Percentiles rank a stretch among this genome's conserved stretches.
Evolutionary conservation across 345 rosid genomes (phyloP).

Genomic region (Gossypium sturtianum): DNA sequence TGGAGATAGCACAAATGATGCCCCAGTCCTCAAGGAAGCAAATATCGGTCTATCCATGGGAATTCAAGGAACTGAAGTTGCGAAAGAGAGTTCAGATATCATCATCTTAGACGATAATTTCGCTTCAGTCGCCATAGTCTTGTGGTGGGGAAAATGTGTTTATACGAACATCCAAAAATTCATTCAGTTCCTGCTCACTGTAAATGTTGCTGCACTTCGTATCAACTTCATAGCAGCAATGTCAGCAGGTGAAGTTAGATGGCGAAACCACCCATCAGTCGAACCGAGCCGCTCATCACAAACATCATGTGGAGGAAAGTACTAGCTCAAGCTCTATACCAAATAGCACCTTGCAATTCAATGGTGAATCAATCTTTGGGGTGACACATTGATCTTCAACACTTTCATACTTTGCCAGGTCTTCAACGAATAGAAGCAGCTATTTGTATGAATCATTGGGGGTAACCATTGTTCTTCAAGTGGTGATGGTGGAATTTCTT

Average conservation of each 20-base stretch:
- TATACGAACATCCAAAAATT: constrained; percentile 73
- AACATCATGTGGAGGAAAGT: constrained; percentile 81
- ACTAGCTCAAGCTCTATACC: constrained; percentile 57
- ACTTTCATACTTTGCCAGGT: constrained; percentile 70
- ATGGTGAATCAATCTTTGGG: constrained; percentile 47
- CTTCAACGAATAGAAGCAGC: constrained; percentile 71
- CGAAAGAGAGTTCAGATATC: constrained; percentile 78
- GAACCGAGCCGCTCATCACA: constrained; percentile 56
- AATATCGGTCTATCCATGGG: constrained; percentile 80
- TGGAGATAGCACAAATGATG: constrained; percentile 72
- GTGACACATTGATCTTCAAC: constrained; percentile 71
- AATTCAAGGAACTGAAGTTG: constrained; percentile 71
- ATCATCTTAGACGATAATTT: constrained; percentile 73
- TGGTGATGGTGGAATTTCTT: constrained; percentile 68
- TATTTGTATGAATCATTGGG: constrained; percentile 53
- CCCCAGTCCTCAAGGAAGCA: constrained; percentile 69
- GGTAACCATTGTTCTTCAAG: constrained; percentile 50
- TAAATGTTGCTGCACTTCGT: constrained; percentile 56
- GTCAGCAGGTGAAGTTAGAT: constrained; percentile 65
- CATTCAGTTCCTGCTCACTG: constrained; percentile 74
- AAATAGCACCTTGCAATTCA: constrained; percentile 58
- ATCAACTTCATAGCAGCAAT: constrained; percentile 71
- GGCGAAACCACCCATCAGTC: constrained; percentile 58
- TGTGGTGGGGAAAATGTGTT: constrained; percentile 78
- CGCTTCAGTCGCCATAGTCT: constrained; percentile 52